A percentile compares a stretch with the other conserved stretches of the same genome.
Conservation (phyloP, 2,329 filamentous ascomycete species). For the Tolypocladium paradoxum region DNA sequence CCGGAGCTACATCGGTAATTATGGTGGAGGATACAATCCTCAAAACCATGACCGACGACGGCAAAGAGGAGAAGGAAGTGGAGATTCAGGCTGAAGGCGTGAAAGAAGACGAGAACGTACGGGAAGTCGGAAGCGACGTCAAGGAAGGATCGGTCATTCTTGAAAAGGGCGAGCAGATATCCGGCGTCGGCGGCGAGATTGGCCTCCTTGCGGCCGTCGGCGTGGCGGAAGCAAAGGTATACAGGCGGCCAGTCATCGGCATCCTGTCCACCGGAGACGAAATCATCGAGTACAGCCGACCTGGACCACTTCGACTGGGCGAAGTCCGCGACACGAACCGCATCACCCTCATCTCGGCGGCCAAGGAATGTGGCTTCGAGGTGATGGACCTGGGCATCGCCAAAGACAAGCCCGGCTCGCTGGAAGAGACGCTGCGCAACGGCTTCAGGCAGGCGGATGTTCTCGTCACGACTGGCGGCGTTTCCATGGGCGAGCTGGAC, state of each 20-base stretch:
- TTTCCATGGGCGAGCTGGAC: conserved; percentile 96
- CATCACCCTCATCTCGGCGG: conserved; percentile 72
- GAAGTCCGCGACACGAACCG: conserved; percentile 93
- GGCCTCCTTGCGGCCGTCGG: conserved; percentile 83
- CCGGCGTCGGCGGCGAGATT: conserved; percentile 79
- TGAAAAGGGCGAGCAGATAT: conserved; percentile 68
- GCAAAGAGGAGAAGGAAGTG: conserved; percentile 74
- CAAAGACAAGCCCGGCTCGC: conserved; percentile 56
- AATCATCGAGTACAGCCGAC: conserved; percentile 63
- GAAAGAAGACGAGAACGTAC: conserved; percentile 72
- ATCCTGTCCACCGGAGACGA: conserved; percentile 93
- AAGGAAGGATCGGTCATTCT: conserved; percentile 59
- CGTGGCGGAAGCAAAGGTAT: conserved; percentile 58
- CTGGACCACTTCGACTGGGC: conserved; percentile 55
- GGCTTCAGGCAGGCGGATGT: conserved; percentile 68
- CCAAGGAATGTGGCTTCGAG: conserved; percentile 63
- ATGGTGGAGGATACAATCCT: conserved; percentile 87
- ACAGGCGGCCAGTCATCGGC: conserved; percentile 67
- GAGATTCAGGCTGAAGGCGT: conserved; percentile 75
- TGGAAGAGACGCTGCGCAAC: conserved; percentile 68
- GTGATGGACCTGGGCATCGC: conserved; percentile 81
- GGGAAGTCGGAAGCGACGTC: conserved; percentile 86
- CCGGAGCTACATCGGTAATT: conserved; percentile 80
- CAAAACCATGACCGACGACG: conserved; percentile 64
- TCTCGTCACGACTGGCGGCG: conserved; percentile 84